Evolutionary conservation across 2,329 filamentous ascomycete species (phyloP), one percentile per base, ranked within the genome.

Genomic region (Sporothrix luriei): DNA sequence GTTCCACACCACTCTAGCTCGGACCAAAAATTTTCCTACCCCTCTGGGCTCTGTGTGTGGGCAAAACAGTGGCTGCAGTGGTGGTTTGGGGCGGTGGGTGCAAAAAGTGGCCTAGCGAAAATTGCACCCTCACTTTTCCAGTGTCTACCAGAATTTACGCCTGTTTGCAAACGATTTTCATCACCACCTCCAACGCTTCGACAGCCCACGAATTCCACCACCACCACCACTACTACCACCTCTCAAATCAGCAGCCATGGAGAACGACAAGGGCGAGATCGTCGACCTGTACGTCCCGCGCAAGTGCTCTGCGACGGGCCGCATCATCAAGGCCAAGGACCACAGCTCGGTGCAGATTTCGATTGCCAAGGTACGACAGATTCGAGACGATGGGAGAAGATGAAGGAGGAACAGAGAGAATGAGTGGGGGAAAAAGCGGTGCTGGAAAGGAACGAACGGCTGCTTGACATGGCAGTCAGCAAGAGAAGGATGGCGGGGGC

Each of bases 241-340:
- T 16, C 13, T 40, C 43, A 67, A 51, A 68, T 65, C 74, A 79
- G 75, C 75, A 80, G 83, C 79, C 81, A 99, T 98, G 95, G 95
- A 99, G 90, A 99, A 99, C 93, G 95, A 98, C 88, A 93, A 70
- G 69, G 73, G 73, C 66, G 72, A 74, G 70, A 73, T 74, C 52
- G 73, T 74, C 69, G 73, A 74, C 68, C 71, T 74, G 83, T 97
- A 97, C 90, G 92, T 97, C 88, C 93, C 93, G 82, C 93, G 94
- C 88, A 98, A 97, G 88, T 98, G 94, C 92, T 93, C 89, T 84
- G 94, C 94, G 78, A 97, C 94, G 84, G 96, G 97, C 92, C 93
- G 95, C 86, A 97, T 98, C 88, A 98, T 99, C 90, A 97, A 97
- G 88, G 93, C 95, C 87, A 97, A 98, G 88, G 95, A 99, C 86